phyloP scores from a whole-genome alignment of 2,329 filamentous ascomycete species.

The Aspergillus neotritici region DNA sequence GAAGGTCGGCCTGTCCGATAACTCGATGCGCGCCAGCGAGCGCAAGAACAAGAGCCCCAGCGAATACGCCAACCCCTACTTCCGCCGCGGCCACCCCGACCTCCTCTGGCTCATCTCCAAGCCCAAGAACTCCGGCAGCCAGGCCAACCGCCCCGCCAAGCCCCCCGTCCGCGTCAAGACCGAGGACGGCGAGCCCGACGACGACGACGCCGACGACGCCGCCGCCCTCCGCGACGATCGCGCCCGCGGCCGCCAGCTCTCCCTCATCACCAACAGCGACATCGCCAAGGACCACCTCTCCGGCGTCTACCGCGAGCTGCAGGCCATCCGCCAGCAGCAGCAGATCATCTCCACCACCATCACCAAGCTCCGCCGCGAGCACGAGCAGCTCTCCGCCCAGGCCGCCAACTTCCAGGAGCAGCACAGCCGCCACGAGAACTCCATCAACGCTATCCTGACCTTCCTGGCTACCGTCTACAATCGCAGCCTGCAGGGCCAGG shows the following conservation, averaged over 20 bases:
- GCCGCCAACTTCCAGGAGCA: conserved; percentile 83
- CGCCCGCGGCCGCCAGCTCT: conserved; percentile 37
- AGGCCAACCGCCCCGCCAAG: conserved; percentile 49
- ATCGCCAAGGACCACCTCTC: conserved; percentile 68
- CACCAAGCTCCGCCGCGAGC: conserved; percentile 71
- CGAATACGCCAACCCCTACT: conserved; percentile 97
- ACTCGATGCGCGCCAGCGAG: conserved; percentile 95
- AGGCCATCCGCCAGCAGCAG: conserved; percentile 79
- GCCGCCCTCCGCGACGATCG: conserved; percentile 30
- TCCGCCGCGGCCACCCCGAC: conserved; percentile 86
- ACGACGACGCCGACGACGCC: conserved; percentile 40
- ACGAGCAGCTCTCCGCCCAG: conserved; percentile 81
- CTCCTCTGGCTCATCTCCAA: conserved; percentile 95
- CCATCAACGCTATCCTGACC: conserved; percentile 96
- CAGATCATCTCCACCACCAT: conserved; percentile 79
- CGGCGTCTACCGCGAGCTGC: conserved; percentile 71
- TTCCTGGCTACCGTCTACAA: conserved; percentile 97
- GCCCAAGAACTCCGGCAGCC: conserved; percentile 65
- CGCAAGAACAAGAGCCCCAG: conserved; percentile 93
- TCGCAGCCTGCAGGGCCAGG: conserved; percentile 81
- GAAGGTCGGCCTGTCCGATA: conserved; percentile 84
- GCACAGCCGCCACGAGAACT: conserved; percentile 95
- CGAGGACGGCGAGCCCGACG: conserved; percentile 62
- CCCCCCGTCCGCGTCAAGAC: conserved; percentile 41
- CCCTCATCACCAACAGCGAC: conserved; percentile 36